Evolutionary conservation across 257 asterid genomes (phyloP), one percentile per base, ranked within the genome.

Genomic region (Gentiana straminea): DNA sequence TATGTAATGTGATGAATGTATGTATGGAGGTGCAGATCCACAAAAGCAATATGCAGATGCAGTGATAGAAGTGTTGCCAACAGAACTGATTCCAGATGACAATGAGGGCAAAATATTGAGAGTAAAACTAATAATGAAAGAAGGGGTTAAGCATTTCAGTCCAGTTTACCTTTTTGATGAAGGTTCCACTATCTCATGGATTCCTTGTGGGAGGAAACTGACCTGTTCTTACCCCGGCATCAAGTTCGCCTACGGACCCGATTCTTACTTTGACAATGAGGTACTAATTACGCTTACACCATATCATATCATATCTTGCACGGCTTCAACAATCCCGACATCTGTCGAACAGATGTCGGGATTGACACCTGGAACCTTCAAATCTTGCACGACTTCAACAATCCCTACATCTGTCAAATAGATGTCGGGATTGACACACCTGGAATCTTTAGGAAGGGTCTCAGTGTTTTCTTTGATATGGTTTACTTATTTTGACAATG

Each of bases 181-280:
- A 70, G 99, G 97, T 55, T 92, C 97, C 60, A 75, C 97, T 58
- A 76, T 92, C 63, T 78, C 94, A 7, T 92, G 99, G 99, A 84
- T 92, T 9, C 99, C 99, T 24, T 92, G 99, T 62, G 99, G 99
- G 13, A 79, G 97, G 81, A 92, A 92, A 74, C 68, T 92, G 55
- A 88, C 99, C 0, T 92, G 97, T 76, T 92, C 99, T 13, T 92
- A 92, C 70, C 99, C 99, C 50, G 99, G 99, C 63, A 92, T 92
- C 94, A 88, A 85, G 36, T 88, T 85, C 72, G 12, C 81, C 60
- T 92, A 92, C 39, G 92, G 94, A 36, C 99, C 99, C 35, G 95
- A 92, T 15, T 48, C 83, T 44, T 92, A 85, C 81, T 92, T 35
- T 8, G 99, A 75, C 73, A 60, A 88, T 15, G 99, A 92, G 99